These are phyloP conservation scores for Debaryomyces coudertii DNA, from an alignment of 1,139 yeast genomes.

Conservation along the genomic window DNA sequence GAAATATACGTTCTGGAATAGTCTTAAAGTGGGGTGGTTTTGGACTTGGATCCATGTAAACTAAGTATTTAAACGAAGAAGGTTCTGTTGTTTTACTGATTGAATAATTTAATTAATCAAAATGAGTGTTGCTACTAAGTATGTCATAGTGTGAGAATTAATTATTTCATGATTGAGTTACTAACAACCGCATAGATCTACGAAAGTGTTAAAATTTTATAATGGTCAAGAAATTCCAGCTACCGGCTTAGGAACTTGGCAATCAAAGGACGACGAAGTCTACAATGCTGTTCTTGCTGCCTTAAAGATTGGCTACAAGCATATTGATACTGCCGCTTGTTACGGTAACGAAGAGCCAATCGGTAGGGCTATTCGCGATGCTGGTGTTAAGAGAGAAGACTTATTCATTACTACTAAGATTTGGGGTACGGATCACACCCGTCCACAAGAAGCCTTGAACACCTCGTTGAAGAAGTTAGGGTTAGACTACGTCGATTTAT, in stretches of 20 bases:
- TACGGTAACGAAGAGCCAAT: slow-evolving; percentile 67
- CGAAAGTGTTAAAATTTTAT: slow-evolving; percentile 43
- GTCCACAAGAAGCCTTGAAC: slow-evolving; percentile 58
- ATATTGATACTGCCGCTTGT: slow-evolving; percentile 73
- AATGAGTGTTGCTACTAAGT: slow-evolving; percentile 5
- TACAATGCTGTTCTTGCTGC: slow-evolving; percentile 63
- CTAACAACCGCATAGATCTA: slow-evolving; percentile 13
- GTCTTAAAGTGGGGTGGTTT: background rate
- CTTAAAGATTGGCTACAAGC: slow-evolving; percentile 67
- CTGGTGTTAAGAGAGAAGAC: slow-evolving; percentile 66
- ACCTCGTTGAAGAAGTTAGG: slow-evolving; percentile 63
- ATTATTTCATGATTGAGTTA: background rate
- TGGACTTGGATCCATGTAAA: background rate
- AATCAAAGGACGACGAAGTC: slow-evolving; percentile 51
- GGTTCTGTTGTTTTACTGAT: background rate
- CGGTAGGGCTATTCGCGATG: slow-evolving; percentile 62
- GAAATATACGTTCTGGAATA: background rate
- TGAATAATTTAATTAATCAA: background rate
- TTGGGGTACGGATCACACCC: slow-evolving; percentile 64
- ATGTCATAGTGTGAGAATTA: background rate
- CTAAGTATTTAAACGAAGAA: background rate
- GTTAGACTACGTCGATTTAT: slow-evolving; percentile 76
- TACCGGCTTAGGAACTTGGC: slow-evolving; percentile 78
- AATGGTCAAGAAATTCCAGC: slow-evolving; percentile 65
- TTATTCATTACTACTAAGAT: slow-evolving; percentile 76